Evolutionary conservation across 2,329 filamentous ascomycete genomes (phyloP).

Genomic region (Mollisia scopiformis): DNA sequence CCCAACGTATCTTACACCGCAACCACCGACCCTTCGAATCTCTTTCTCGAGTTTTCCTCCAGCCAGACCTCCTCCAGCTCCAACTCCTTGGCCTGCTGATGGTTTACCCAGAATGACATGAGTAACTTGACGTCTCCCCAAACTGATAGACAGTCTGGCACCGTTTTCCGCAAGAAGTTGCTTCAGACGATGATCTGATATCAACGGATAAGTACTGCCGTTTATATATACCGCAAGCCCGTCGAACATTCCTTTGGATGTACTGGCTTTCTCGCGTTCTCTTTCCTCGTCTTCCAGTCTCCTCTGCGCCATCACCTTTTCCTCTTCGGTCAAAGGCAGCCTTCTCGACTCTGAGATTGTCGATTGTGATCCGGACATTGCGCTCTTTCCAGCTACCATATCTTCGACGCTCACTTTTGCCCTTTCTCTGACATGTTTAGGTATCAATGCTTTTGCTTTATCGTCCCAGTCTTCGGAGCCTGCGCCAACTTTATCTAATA

Average conservation of each 20-base stretch:
- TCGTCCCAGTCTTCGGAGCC: constrained; percentile 60
- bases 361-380: constrained; percentile 10
- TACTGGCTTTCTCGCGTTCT: constrained; percentile 38
- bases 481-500: constrained; percentile 67
- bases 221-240: constrained; percentile 83
- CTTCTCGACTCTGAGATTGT: not conserved
- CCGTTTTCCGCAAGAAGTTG: constrained; percentile 76
- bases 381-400: constrained; percentile 53
- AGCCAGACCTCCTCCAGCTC: constrained; percentile 75
- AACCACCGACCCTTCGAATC: constrained; percentile 67
- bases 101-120: constrained; percentile 80
- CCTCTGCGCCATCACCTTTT: constrained; percentile 38
- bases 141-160: constrained; percentile 68
- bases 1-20: constrained; percentile 75
- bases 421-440: constrained; percentile 41
- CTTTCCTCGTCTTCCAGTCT: constrained; percentile 55
- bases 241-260: constrained; percentile 58
- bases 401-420: constrained; percentile 50
- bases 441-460: constrained; percentile 45
- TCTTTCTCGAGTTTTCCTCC: constrained; percentile 82
- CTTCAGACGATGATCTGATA: constrained; percentile 88
- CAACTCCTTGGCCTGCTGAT: constrained; percentile 44
- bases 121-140: constrained; percentile 76
- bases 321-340: constrained; percentile 37
- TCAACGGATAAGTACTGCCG: constrained; percentile 77